Base-by-base conservation (phyloP, 2,329 filamentous ascomycete species). In the Chaetomiaceae sp. region DNA sequence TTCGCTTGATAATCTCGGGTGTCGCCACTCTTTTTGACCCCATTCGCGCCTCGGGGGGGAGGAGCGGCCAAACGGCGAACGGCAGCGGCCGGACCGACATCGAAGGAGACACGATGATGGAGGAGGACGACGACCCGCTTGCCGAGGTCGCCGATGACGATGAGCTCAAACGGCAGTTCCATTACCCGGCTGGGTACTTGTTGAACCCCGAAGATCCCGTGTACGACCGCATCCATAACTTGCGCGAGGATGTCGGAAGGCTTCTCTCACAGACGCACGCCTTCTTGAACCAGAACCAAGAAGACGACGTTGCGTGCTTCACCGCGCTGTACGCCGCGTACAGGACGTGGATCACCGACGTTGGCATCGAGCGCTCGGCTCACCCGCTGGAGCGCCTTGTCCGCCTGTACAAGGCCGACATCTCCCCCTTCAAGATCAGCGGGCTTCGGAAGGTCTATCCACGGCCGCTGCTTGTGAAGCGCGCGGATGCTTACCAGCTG, bases 251-350 rank as follows among this genome's bases (percentile, higher is more conserved):
- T 44, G 81, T 95, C 30, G 93, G 95, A 5, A 78, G 83, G 60
- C 78, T 92, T 1, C 73, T 99, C 20, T 92, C 93, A 56, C 79
- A 81, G 48, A 89, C 95, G 0, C 95, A 99, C 68, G 71, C 76
- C 2, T 99, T 96, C 71, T 73, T 99, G 52, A 85, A 82, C 16
- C 73, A 82, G 55, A 84, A 92, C 54, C 91, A 96, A 65, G 89
- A 97, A 65, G 93, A 99, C 63, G 93, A 99, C 65, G 93, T 99
- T 1, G 83, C 87, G 14, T 96, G 90, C 69, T 99, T 99, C 70
- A 96, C 90, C 20, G 83, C 91, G 0, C 71, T 99, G 2, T 99
- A 96, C 68, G 87, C 87, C 19, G 89, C 92, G 1, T 99, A 96
- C 66, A 80, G 89, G 38, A 93, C 89, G 8, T 99, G 91, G 90